Percentiles rank a stretch among this genome's conserved stretches.
Evolutionary conservation across 2,329 filamentous ascomycete genomes (phyloP).

Genomic region (Ophiocordyceps camponoti-rufipedis): DNA sequence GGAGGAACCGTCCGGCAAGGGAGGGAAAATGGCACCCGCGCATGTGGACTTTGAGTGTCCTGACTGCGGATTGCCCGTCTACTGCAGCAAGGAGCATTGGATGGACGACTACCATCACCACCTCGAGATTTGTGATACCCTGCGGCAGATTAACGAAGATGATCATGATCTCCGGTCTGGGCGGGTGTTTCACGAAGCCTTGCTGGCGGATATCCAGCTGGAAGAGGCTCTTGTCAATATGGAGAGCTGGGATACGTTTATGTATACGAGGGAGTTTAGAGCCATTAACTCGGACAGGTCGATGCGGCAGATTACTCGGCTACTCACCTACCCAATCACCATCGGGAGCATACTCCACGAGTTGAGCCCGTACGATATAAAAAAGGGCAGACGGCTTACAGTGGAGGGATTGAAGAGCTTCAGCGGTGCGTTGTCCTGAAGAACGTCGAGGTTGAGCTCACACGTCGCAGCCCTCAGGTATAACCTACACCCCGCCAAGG

Average conservation of each 20-base stretch:
- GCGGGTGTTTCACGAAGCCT: constrained; percentile 82
- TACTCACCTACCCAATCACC: constrained; percentile 87
- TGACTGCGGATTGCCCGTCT: constrained; percentile 85
- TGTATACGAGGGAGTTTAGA: constrained; percentile 81
- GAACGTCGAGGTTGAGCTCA: background rate
- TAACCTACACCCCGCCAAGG: constrained; percentile 72
- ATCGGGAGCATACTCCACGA: constrained; percentile 87
- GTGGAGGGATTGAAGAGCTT: constrained; percentile 85
- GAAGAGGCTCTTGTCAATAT: constrained; percentile 91
- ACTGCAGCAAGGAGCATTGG: constrained; percentile 91
- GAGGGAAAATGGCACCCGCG: constrained; percentile 44
- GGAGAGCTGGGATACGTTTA: constrained; percentile 95
- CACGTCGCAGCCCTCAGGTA: constrained; percentile 58
- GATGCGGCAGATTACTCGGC: constrained; percentile 80
- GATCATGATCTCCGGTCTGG: constrained; percentile 89
- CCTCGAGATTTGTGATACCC: constrained; percentile 76
- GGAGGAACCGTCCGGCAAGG: constrained; percentile 37
- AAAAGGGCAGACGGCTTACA: constrained; percentile 57
- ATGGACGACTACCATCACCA: constrained; percentile 90
- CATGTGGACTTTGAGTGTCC: constrained; percentile 91
- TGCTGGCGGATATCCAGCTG: constrained; percentile 75
- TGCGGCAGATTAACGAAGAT: constrained; percentile 91
- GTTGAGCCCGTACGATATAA: constrained; percentile 77
- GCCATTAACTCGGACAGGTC: constrained; percentile 81
- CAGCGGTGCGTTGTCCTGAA: constrained; percentile 44